Conservation (phyloP, 495 filamentous ascomycete species). For the Aeminium ludgeri region DNA sequence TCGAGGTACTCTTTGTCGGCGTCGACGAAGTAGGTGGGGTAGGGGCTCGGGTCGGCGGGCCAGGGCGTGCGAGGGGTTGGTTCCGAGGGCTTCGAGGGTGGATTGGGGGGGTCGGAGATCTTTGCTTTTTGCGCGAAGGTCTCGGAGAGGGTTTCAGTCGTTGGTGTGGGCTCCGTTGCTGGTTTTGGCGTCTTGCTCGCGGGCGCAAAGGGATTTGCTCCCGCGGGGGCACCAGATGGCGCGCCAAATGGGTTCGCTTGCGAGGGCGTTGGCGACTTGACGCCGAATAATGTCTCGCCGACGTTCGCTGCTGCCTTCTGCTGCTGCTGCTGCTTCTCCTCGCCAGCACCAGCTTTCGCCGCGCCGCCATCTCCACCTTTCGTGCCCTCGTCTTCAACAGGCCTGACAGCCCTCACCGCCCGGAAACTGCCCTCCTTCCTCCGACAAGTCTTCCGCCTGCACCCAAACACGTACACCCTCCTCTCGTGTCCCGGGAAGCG, state of each 20-base stretch:
- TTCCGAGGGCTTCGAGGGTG: conserved; percentile 18
- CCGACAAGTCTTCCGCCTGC: conserved; percentile 61
- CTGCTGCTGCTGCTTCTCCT: background rate
- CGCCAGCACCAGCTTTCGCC: conserved; percentile 5
- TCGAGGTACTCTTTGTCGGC: conserved; percentile 83
- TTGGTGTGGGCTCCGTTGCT: conserved; percentile 19
- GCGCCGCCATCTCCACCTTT: too few relatives aligned
- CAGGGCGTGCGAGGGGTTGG: conserved; percentile 26
- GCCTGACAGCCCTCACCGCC: conserved; percentile 42
- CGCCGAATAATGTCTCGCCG: conserved; percentile 36
- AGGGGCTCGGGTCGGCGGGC: conserved; percentile 53
- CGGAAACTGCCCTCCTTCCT: conserved; percentile 66
- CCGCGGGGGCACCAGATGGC: conserved; percentile 21
- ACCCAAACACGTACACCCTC: conserved; percentile 70
- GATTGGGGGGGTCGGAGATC: conserved; percentile 31
- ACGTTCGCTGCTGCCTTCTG: conserved; percentile 13
- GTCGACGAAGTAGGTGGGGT: conserved; percentile 67
- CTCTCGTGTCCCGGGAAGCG: conserved; percentile 72
- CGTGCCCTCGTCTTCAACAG: conserved; percentile 18
- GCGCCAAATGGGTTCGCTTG: conserved; percentile 30
- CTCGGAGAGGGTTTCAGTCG: conserved; percentile 35
- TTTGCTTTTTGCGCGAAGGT: conserved; percentile 56
- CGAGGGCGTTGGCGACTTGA: conserved; percentile 1
- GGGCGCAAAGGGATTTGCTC: conserved; percentile 42
- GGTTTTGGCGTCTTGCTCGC: conserved; percentile 19